phyloP scores from a whole-genome alignment of 345 rosid species.

The Garcia nutans region DNA sequence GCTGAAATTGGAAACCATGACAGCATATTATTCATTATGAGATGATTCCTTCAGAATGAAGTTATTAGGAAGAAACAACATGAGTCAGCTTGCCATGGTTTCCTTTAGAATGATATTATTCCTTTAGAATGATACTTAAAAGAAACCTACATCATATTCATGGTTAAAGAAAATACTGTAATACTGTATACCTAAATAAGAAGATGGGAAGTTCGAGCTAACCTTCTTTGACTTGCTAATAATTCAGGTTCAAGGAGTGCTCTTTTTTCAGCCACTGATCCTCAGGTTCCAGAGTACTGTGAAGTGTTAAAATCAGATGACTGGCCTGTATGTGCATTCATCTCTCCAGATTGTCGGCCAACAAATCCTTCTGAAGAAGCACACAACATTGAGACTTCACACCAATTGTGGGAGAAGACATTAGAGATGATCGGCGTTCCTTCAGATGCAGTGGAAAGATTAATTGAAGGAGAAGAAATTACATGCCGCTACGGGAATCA shows the following conservation, averaged over 20 bases:
- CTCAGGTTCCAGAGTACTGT: constrained; percentile 87
- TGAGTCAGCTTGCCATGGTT: not conserved
- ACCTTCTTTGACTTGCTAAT: not conserved
- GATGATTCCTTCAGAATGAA: not conserved
- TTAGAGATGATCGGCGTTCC: constrained; percentile 82
- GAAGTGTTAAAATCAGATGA: constrained; percentile 75
- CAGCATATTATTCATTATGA: not conserved
- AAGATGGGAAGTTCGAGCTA: not conserved
- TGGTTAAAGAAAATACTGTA: not conserved
- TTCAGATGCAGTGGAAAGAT: constrained; percentile 69
- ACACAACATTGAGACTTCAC: constrained; percentile 65
- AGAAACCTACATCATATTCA: not conserved
- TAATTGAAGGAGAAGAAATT: constrained; percentile 68
- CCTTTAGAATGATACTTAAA: too few species aligned
- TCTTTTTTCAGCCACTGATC: constrained; percentile 91
- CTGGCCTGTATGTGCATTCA: constrained; percentile 92
- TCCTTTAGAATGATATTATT: too few species aligned
- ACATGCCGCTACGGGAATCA: constrained; percentile 18
- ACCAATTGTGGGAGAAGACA: constrained; percentile 86
- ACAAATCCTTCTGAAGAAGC: constrained; percentile 91
- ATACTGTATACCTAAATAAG: not conserved
- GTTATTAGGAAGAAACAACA: not conserved
- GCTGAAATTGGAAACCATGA: not conserved
- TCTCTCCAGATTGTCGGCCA: constrained; percentile 91
- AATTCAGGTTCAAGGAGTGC: constrained; percentile 79